These are phyloP conservation scores for Fusarium devonianum DNA, from an alignment of 2,329 filamentous ascomycete species.

Conservation along the genomic window DNA sequence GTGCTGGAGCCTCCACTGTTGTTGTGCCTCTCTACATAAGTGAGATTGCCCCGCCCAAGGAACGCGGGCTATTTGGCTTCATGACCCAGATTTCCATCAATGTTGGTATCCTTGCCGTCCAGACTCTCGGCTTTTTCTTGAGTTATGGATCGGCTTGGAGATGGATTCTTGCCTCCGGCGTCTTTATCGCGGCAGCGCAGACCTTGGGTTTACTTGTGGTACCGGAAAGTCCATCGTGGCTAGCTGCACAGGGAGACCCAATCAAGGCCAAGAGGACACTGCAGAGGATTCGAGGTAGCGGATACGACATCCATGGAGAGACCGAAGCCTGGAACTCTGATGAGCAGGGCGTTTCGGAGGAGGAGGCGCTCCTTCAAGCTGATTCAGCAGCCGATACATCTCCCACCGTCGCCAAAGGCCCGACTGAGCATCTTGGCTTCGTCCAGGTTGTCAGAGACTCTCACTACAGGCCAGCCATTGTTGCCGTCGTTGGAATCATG, in stretches of 20 bases:
- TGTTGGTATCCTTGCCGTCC: slow-evolving; percentile 83
- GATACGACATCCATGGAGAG: slow-evolving; percentile 76
- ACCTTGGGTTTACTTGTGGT: slow-evolving; percentile 75
- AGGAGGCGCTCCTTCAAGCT: slow-evolving; percentile 69
- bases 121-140: slow-evolving; percentile 85
- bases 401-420: slow-evolving; percentile 12
- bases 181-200: slow-evolving; percentile 72
- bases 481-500: slow-evolving; percentile 91
- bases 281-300: slow-evolving; percentile 76
- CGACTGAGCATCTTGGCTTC: slow-evolving; percentile 61
- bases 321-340: slow-evolving; percentile 65
- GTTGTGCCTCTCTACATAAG: slow-evolving; percentile 95
- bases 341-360: slow-evolving; percentile 62
- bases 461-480: slow-evolving; percentile 73
- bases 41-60: slow-evolving; percentile 79
- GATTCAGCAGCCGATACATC: slow-evolving; percentile 42
- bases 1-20: slow-evolving; percentile 87
- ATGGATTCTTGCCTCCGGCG: slow-evolving; percentile 78
- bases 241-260: slow-evolving; percentile 71
- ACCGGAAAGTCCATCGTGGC: slow-evolving; percentile 88
- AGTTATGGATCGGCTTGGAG: slow-evolving; percentile 84
- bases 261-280: slow-evolving; percentile 71
- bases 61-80: slow-evolving; percentile 79
- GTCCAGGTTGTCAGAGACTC: slow-evolving; percentile 71
- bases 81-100: slow-evolving; percentile 96